Evolutionary conservation across 495 filamentous ascomycete species (phyloP).

Genomic region (Daldinia vernicosa): DNA sequence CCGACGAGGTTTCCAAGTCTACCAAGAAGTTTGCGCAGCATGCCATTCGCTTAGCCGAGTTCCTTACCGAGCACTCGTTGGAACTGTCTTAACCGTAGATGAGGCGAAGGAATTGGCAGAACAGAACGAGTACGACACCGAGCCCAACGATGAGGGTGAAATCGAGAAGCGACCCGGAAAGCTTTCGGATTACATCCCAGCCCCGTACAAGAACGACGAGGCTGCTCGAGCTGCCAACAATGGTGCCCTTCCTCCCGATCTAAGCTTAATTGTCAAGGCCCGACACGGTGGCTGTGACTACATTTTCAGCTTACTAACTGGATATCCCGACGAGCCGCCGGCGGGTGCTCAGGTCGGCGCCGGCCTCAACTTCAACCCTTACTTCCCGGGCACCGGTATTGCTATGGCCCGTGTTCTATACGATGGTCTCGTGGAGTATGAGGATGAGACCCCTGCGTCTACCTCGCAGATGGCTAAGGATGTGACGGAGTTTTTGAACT

Average conservation of each 20-base stretch:
- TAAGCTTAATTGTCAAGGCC: constrained; percentile 96
- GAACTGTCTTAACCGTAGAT: constrained; percentile 90
- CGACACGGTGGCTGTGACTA: constrained; percentile 98
- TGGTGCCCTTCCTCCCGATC: constrained; percentile 95
- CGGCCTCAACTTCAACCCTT: constrained; percentile 99
- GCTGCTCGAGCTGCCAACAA: constrained; percentile 98
- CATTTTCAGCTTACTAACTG: constrained; percentile 96
- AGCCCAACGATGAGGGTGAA: constrained; percentile 97
- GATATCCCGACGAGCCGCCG: constrained; percentile 96
- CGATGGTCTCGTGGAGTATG: constrained; percentile 98
- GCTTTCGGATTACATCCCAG: constrained; percentile 94
- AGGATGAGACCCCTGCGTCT: constrained; percentile 92
- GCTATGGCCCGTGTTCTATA: constrained; percentile 98
- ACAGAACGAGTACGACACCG: constrained; percentile 97
- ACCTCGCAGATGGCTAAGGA: constrained; percentile 99
- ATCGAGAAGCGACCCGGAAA: constrained; percentile 99
- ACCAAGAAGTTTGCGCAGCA: constrained; percentile 96
- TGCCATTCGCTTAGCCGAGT: constrained; percentile 97
- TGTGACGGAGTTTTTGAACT: constrained; percentile 98
- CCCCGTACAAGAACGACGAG: constrained; percentile 98
- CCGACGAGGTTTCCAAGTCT: constrained; percentile 99
- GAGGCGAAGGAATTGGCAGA: constrained; percentile 97
- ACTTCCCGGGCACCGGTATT: constrained; percentile 99
- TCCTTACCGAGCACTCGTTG: constrained; percentile 92
- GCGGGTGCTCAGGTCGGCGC: constrained; percentile 81